These are phyloP conservation scores for Cyanidium caldarium DNA, from an alignment of 23 red algal genomes.

Conservation along the genomic window DNA sequence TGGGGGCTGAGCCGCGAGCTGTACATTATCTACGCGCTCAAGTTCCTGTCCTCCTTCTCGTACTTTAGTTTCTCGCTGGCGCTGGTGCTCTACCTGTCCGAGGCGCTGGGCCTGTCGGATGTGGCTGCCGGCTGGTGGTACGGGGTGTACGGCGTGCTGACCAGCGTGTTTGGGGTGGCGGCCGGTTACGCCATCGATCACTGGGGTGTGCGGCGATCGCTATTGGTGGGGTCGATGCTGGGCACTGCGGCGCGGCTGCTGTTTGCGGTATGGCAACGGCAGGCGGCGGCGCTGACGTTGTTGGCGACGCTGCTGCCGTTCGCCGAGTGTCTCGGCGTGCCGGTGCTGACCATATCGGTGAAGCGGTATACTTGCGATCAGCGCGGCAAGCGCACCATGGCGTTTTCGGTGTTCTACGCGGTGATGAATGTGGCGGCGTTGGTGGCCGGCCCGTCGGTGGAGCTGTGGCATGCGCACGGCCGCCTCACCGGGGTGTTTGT, in stretches of 20 bases:
- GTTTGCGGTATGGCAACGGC: constrained; percentile 26
- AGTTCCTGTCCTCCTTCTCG: constrained; percentile 66
- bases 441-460: constrained; percentile 54
- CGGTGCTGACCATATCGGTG: constrained; percentile 81
- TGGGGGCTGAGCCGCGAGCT: too few species aligned
- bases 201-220: constrained; percentile 41
- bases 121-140: constrained; percentile 61
- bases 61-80: constrained; percentile 79
- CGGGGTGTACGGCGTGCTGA: constrained; percentile 77
- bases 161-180: constrained; percentile 54
- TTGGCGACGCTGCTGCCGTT: constrained; percentile 66
- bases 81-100: constrained; percentile 55
- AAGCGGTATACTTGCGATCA: constrained; percentile 66
- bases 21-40: constrained; percentile 60
- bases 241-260: constrained; percentile 37
- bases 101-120: constrained; percentile 62
- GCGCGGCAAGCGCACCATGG: constrained; percentile 59
- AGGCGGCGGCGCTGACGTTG: constrained; percentile 9
- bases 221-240: constrained; percentile 52
- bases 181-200: constrained; percentile 86
- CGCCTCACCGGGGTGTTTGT: constrained; percentile 43
- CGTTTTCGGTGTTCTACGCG: constrained; percentile 83
- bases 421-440: constrained; percentile 91
- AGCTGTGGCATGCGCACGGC: constrained; percentile 20
- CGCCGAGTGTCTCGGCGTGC: constrained; percentile 74